These are phyloP conservation scores for Selaginella tamariscina DNA, from an alignment of 75 land plant species.

Conservation along the genomic window DNA sequence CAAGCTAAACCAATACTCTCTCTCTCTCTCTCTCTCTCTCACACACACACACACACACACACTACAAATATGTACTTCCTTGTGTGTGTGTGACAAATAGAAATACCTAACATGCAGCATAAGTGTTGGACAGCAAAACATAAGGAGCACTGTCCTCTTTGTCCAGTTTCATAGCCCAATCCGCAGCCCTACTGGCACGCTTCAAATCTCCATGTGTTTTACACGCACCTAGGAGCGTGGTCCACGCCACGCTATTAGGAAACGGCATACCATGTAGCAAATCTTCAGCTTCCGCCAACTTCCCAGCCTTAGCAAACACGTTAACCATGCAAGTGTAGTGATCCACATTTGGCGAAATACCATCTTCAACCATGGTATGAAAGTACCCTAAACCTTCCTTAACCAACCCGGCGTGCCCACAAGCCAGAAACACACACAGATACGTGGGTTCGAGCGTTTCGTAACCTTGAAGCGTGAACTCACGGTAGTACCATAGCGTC, in stretches of 20 bases:
- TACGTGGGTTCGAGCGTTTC: background rate
- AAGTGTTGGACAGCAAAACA: background rate
- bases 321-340: constrained; percentile 67
- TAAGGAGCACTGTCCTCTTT: background rate
- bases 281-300: constrained; percentile 35
- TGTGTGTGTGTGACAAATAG: too few relatives aligned
- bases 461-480: background rate
- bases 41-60: too few relatives aligned
- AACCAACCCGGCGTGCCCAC: constrained; percentile 25
- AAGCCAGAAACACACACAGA: background rate
- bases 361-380: constrained; percentile 31
- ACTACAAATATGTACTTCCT: too few relatives aligned
- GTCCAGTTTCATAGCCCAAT: background rate
- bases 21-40: too few relatives aligned
- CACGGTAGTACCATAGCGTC: background rate
- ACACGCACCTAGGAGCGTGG: constrained; percentile 48
- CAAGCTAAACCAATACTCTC: too few relatives aligned
- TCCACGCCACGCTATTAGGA: constrained; percentile 49
- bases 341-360: constrained; percentile 33
- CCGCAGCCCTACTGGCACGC: background rate
- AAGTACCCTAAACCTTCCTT: constrained; percentile 39
- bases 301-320: constrained; percentile 49
- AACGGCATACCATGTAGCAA: constrained; percentile 51
- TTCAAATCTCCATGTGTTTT: constrained; percentile 31
- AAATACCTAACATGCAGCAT: too few relatives aligned